phyloP scores from a whole-genome alignment of 192 early-diverging fungal species.

The Piromyces finnis region DNA sequence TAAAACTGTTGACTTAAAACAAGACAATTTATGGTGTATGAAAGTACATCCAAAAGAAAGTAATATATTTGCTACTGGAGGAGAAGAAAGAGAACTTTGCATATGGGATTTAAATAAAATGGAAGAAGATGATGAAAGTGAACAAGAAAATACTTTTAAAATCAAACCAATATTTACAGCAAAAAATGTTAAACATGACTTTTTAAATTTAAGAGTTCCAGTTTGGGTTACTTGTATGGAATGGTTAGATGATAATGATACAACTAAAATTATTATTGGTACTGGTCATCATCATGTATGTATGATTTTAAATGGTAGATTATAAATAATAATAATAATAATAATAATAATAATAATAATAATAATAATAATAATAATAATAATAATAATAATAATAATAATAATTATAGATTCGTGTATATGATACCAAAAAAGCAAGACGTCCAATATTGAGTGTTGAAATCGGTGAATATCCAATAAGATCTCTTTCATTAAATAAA shows the following conservation, averaged over 20 bases:
- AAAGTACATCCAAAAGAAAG: slow-evolving; percentile 40
- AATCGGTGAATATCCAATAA: slow-evolving; percentile 52
- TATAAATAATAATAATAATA: too few species aligned
- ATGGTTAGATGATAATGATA: slow-evolving; percentile 40
- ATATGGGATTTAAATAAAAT: slow-evolving; percentile 43
- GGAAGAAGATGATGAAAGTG: slow-evolving; percentile 5
- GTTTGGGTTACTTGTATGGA: slow-evolving; percentile 76
- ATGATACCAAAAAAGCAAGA: slow-evolving; percentile 48
- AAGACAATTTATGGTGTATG: slow-evolving; percentile 42
- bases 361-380: neutral
- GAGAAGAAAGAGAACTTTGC: slow-evolving; percentile 67
- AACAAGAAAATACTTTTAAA: slow-evolving; percentile 2
- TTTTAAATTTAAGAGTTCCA: slow-evolving; percentile 60
- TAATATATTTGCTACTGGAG: slow-evolving; percentile 61
- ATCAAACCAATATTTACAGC: slow-evolving; percentile 53
- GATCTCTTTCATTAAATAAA: slow-evolving; percentile 11
- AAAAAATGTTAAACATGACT: slow-evolving; percentile 70
- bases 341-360: too few species aligned
- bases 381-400: neutral
- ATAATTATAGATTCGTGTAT: slow-evolving; percentile 52
- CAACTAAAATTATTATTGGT: slow-evolving; percentile 33
- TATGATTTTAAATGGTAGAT: neutral
- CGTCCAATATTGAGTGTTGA: slow-evolving; percentile 50
- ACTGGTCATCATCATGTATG: slow-evolving; percentile 49
- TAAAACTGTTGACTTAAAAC: slow-evolving; percentile 13